These are phyloP conservation scores for Fragilaria radians DNA, from an alignment of 108 stramenopile species.

Conservation along the genomic window DNA sequence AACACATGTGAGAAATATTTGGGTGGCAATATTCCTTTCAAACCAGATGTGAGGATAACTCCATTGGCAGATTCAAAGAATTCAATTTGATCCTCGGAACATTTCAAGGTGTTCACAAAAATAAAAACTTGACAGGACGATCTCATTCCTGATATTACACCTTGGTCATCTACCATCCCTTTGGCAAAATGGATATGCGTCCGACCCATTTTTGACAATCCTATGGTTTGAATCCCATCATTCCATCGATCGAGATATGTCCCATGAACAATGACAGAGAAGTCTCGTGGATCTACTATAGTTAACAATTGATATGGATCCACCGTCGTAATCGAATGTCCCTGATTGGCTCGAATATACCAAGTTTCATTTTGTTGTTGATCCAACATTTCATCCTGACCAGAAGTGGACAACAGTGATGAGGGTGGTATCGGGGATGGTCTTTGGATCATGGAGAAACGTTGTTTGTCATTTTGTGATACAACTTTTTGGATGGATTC, in stretches of 20 bases:
- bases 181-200: conserved; percentile 82
- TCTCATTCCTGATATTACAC: conserved; percentile 83
- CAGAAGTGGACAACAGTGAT: neutral
- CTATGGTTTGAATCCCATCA: conserved; percentile 41
- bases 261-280: conserved; percentile 62
- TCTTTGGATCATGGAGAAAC: conserved; percentile 55
- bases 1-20: conserved; percentile 60
- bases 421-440: too few species aligned
- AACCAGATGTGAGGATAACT: conserved; percentile 62
- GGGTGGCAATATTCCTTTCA: conserved; percentile 55
- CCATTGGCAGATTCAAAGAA: conserved; percentile 72
- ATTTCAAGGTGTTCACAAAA: conserved; percentile 47
- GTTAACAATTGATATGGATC: conserved; percentile 44
- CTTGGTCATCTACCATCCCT: conserved; percentile 46
- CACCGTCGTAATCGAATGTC: conserved; percentile 55
- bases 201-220: conserved; percentile 60
- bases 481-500: conserved; percentile 54
- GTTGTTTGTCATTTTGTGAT: conserved; percentile 56
- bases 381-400: conserved; percentile 13
- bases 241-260: conserved; percentile 63
- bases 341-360: conserved; percentile 85
- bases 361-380: too few species aligned
- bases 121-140: conserved; percentile 52
- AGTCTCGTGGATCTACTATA: conserved; percentile 32
- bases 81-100: conserved; percentile 53